Evolutionary conservation across 805 yeast genomes (phyloP).

Genomic region (Wickerhamiella azymoides): DNA sequence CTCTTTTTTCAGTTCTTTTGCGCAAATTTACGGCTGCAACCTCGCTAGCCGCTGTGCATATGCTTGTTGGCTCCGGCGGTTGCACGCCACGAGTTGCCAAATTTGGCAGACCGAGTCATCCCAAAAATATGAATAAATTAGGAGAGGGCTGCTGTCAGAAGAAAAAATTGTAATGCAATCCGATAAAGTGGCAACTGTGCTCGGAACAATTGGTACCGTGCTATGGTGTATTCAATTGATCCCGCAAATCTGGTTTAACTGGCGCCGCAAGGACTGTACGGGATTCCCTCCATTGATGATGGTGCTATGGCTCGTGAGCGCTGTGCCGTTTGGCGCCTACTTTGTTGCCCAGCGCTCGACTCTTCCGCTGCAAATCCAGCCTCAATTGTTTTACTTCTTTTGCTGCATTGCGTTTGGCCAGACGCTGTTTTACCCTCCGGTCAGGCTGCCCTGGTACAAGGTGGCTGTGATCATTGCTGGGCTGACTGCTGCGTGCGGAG

Average conservation of each 20-base stretch:
- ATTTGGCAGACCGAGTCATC: background rate
- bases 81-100: too few relatives aligned
- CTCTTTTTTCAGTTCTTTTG: too few relatives aligned
- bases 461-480: slow-evolving; percentile 24
- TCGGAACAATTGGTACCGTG: slow-evolving; percentile 81
- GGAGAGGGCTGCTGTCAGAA: background rate
- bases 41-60: too few relatives aligned
- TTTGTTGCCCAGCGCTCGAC: slow-evolving; percentile 58
- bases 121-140: background rate
- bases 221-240: slow-evolving; percentile 86
- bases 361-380: slow-evolving; percentile 73
- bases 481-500: slow-evolving; percentile 33
- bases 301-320: slow-evolving; percentile 67
- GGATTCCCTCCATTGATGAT: slow-evolving; percentile 86
- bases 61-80: too few relatives aligned
- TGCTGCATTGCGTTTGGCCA: slow-evolving; percentile 57
- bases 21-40: too few relatives aligned
- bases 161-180: slow-evolving; percentile 42
- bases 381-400: slow-evolving; percentile 64
- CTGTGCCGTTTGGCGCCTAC: slow-evolving; percentile 78
- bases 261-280: slow-evolving; percentile 58
- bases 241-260: slow-evolving; percentile 73
- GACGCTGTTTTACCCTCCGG: slow-evolving; percentile 63
- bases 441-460: slow-evolving; percentile 21
- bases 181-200: slow-evolving; percentile 23